A percentile compares a stretch with the other conserved stretches of the same genome.
Evolutionary conservation across 495 filamentous ascomycete genomes (phyloP).

Genomic region (Symbiotaphrina buchneri): DNA sequence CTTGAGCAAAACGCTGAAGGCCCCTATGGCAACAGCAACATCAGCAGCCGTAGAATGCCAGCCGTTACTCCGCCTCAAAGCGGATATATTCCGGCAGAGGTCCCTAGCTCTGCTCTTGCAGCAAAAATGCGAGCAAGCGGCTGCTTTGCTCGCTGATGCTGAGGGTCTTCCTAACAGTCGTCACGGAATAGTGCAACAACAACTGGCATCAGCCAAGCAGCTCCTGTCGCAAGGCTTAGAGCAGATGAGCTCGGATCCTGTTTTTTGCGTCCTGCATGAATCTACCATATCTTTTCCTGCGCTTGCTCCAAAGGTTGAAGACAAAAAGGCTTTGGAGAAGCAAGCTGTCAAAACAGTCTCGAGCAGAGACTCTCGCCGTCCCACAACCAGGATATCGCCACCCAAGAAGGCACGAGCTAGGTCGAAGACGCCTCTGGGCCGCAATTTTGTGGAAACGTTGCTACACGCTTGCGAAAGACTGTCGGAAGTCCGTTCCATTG

Average conservation of each 20-base stretch:
- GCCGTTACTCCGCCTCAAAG: constrained; percentile 31
- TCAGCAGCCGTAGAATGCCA: constrained; percentile 23
- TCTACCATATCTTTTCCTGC: constrained; percentile 74
- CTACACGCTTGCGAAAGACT: constrained; percentile 35
- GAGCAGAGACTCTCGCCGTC: not conserved
- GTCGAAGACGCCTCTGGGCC: constrained; percentile 1
- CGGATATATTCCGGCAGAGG: constrained; percentile 39
- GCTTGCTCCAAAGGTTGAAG: constrained; percentile 14
- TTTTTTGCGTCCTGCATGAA: constrained; percentile 74
- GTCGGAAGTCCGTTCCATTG: constrained; percentile 28
- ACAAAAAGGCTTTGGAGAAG: constrained; percentile 3
- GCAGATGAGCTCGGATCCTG: constrained; percentile 53
- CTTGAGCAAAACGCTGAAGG: no score
- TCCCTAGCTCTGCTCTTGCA: constrained; percentile 28
- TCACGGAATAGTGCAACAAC: constrained; percentile 20
- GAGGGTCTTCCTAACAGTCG: constrained; percentile 16
- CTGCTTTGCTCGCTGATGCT: constrained; percentile 24
- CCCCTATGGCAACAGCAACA: constrained; percentile 2
- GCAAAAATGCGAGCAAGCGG: constrained; percentile 30
- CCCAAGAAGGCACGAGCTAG: constrained; percentile 1
- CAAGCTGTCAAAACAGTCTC: constrained; percentile 2
- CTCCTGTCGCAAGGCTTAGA: constrained; percentile 36
- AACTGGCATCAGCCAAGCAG: constrained; percentile 32
- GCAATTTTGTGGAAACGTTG: constrained; percentile 31
- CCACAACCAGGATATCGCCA: not conserved